These are phyloP conservation scores for Claviceps africana DNA, from an alignment of 2,329 filamentous ascomycete genomes.

Conservation along the genomic window DNA sequence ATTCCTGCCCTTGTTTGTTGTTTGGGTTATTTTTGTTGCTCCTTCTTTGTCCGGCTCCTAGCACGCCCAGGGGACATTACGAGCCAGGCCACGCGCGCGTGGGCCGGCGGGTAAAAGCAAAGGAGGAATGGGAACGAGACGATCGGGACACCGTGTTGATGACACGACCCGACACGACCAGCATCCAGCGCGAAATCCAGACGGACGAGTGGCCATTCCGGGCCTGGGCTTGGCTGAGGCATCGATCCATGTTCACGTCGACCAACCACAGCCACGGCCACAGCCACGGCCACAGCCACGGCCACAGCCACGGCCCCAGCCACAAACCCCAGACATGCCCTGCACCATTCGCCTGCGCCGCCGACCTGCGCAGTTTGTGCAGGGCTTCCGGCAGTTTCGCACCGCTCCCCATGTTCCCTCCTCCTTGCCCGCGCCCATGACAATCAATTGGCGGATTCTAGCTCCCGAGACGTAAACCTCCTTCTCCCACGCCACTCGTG, in stretches of 20 bases:
- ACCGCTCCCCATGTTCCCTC: too few relatives aligned
- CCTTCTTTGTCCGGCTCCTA: not conserved
- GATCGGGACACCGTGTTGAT: not conserved
- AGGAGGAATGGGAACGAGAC: not conserved
- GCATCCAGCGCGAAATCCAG: not conserved
- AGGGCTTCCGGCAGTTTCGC: not conserved
- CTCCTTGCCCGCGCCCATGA: not conserved
- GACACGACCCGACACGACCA: not conserved
- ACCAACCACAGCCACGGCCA: too few relatives aligned
- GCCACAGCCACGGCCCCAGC: too few relatives aligned
- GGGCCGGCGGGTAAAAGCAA: not conserved
- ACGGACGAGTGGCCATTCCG: not conserved
- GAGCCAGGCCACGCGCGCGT: not conserved
- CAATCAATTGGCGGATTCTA: too few relatives aligned
- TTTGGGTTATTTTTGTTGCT: not conserved
- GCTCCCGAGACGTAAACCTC: too few relatives aligned
- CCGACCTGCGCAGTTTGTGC: too few relatives aligned
- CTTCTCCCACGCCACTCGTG: not conserved
- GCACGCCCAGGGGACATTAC: not conserved
- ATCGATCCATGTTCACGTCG: not conserved
- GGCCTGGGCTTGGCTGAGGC: not conserved
- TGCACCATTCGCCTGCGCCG: not conserved
- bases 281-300: too few relatives aligned
- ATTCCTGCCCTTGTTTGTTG: not conserved
- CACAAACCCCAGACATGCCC: not conserved